Evolutionary conservation across 73 alveolate species (phyloP), one percentile per base, ranked within the genome.

Genomic region (Paramecium sonneborni): DNA sequence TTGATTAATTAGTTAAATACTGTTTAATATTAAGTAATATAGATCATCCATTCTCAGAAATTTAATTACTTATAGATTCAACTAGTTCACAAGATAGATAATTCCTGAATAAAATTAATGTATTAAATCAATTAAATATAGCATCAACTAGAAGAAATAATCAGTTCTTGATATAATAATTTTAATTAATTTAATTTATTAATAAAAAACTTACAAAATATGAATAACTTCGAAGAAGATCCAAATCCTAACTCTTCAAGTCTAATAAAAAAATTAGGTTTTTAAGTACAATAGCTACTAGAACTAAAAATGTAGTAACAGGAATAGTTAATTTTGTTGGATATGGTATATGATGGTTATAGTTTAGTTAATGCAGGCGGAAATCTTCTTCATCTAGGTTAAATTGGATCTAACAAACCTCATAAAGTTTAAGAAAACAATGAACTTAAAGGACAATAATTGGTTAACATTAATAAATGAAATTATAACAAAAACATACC

Each of bases 271-370:
- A 72, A 72, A 38, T 28, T 72, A 35, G 86, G 86, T 72, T 35
- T 20, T 34, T 37, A 15, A 30, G 18, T 15, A 35, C 32, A n/a
- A 34, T 72, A 72, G 86, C 86, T 34, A 35, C 20, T 72, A 62
- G 86, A 32, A 72, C 86, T 34, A 72, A 72, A 72, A 72, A 72
- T 72, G 86, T 72, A 35, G 86, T 72, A 20, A 72, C 86, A 35
- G 86, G 86, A 72, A 72, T 62, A 15, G 86, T 38, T 3, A 28
- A 23, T 72, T 35, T 62, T 2, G 35, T 72, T 35, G 86, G 86
- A 35, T 72, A 30, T 30, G 86, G 86, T 38, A 72, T 72, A 12
- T 32, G 55, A 34, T 32, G 86, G 86, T 2, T 72, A 58, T 14
- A 62, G 86, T 12, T 5, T 72, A 37, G 32, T 72, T 32, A 28